Percentiles rank a stretch among this genome's conserved stretches.
These are phyloP conservation scores for Aristolochia californica DNA, from an alignment of 164 flowering plant genomes.

Conservation along the genomic window DNA sequence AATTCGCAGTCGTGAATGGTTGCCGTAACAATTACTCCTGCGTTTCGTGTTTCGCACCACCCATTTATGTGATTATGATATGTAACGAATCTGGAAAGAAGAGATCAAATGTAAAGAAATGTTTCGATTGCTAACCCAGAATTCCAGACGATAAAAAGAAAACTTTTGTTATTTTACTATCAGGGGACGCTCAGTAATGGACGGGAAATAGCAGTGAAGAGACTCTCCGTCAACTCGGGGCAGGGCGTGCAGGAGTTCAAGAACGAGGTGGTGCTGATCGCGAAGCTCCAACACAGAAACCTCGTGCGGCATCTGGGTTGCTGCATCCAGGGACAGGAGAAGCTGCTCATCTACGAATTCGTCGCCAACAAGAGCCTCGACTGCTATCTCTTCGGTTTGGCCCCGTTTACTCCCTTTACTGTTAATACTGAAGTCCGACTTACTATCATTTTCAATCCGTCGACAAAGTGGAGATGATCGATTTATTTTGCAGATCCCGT, in stretches of 20 bases:
- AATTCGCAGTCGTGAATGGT: too few relatives aligned
- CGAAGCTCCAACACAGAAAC: conserved; percentile 36
- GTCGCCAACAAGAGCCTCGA: conserved; percentile 30
- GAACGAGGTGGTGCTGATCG: conserved; percentile 24
- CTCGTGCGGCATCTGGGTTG: conserved; percentile 29
- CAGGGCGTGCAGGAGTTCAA: conserved; percentile 30
- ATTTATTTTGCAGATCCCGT: neutral
- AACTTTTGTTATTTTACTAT: neutral
- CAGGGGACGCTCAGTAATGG: conserved; percentile 27
- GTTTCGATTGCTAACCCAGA: too few relatives aligned
- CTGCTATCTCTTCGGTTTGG: conserved; percentile 18
- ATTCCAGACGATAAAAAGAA: too few relatives aligned
- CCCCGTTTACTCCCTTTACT: neutral
- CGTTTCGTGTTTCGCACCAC: too few relatives aligned
- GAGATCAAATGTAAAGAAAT: too few relatives aligned
- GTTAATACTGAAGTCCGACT: neutral
- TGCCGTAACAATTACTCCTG: too few relatives aligned
- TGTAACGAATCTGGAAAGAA: neutral
- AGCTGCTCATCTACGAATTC: conserved; percentile 32
- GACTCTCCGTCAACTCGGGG: conserved; percentile 24
- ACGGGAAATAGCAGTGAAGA: conserved; percentile 31
- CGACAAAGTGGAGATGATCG: neutral
- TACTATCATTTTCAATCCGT: neutral
- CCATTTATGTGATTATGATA: neutral
- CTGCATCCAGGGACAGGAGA: conserved; percentile 26